Evolutionary conservation across 2,329 filamentous ascomycete genomes (phyloP).

Genomic region (Fusarium veterinarium): DNA sequence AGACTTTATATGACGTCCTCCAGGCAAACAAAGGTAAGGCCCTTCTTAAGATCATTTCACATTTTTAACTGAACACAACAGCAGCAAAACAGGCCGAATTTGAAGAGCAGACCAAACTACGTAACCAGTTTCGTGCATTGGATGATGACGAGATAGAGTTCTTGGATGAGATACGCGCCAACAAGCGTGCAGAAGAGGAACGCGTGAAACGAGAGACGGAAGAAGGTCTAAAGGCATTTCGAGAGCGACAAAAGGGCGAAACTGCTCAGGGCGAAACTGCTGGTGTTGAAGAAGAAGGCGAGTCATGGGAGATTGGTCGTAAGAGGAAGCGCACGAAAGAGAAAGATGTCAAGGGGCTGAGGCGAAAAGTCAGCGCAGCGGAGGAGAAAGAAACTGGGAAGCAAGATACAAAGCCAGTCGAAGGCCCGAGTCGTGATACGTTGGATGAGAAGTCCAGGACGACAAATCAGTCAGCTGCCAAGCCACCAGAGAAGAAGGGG

Average conservation of each 20-base stretch:
- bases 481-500: slow-evolving; percentile 38
- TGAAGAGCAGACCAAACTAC: slow-evolving; percentile 76
- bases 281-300: slow-evolving; percentile 43
- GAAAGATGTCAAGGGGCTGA: slow-evolving; percentile 51
- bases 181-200: slow-evolving; percentile 65
- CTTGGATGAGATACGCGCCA: slow-evolving; percentile 68
- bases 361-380: slow-evolving; percentile 42
- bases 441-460: slow-evolving; percentile 18
- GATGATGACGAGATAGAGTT: slow-evolving; percentile 86
- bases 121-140: slow-evolving; percentile 81
- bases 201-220: slow-evolving; percentile 65
- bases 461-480: background rate
- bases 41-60: background rate
- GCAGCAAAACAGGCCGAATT: slow-evolving; percentile 86
- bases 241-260: slow-evolving; percentile 59
- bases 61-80: slow-evolving; percentile 44
- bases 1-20: slow-evolving; percentile 77
- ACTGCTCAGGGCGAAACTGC: slow-evolving; percentile 12
- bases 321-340: slow-evolving; percentile 53
- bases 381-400: slow-evolving; percentile 21
- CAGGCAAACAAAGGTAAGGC: slow-evolving; percentile 81
- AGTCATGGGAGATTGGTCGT: slow-evolving; percentile 52
- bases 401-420: slow-evolving; percentile 21
- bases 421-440: slow-evolving; percentile 14
- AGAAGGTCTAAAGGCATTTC: slow-evolving; percentile 66